Evolutionary conservation across 2,329 filamentous ascomycete species (phyloP).

Genomic region (Colletotrichum incanum): DNA sequence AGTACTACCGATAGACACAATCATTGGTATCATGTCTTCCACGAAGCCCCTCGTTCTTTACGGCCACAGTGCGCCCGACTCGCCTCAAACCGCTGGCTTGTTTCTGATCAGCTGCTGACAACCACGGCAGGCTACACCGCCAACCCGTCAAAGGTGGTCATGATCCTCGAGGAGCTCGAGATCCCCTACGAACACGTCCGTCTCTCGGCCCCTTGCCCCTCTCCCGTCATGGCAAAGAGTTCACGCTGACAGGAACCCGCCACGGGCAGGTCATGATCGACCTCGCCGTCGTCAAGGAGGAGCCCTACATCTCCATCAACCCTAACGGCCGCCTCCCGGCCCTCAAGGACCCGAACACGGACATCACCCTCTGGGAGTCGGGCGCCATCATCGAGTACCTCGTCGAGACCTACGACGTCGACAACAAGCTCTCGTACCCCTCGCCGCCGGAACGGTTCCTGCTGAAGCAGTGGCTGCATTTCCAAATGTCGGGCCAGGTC

Average conservation of each 20-base stretch:
- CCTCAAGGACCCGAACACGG: constrained; percentile 54
- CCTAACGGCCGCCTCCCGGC: constrained; percentile 55
- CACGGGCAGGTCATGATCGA: constrained; percentile 37
- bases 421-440: constrained; percentile 48
- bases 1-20: neutral
- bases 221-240: neutral
- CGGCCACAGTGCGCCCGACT: constrained; percentile 10
- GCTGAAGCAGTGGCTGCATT: constrained; percentile 26
- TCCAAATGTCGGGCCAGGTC: constrained; percentile 40
- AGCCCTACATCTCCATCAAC: constrained; percentile 50
- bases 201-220: neutral
- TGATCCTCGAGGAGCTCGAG: constrained; percentile 56
- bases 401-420: constrained; percentile 50
- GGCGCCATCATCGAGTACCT: constrained; percentile 53
- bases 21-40: neutral
- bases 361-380: constrained; percentile 51
- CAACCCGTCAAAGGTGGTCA: constrained; percentile 52
- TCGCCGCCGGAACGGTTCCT: constrained; percentile 49
- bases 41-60: constrained; percentile 15
- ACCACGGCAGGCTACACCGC: constrained; percentile 42
- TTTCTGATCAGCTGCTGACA: neutral
- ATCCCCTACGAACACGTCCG: constrained; percentile 52
- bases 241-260: neutral
- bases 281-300: constrained; percentile 47
- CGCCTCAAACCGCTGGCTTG: neutral